These are phyloP conservation scores for Chrysosporium queenslandicum DNA, from an alignment of 2,329 filamentous ascomycete species.

Conservation along the genomic window DNA sequence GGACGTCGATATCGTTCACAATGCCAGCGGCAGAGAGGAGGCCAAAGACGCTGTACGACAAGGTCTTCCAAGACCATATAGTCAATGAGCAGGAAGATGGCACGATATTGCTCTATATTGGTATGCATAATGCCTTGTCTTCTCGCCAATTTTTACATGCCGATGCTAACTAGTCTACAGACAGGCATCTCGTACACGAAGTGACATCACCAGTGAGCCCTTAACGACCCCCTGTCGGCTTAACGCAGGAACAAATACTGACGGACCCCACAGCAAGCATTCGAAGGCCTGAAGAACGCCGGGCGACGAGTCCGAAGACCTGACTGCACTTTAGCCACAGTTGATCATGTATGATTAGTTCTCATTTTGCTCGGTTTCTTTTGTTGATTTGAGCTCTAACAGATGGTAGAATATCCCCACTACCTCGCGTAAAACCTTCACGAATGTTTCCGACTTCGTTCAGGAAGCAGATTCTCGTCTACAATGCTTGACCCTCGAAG, in stretches of 20 bases:
- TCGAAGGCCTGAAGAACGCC: conserved; percentile 87
- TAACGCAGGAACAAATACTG: background rate
- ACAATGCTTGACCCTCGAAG: conserved; percentile 91
- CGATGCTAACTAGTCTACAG: conserved; percentile 36
- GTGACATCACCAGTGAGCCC: conserved; percentile 81
- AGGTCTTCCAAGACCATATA: conserved; percentile 89
- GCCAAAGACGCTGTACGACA: conserved; percentile 88
- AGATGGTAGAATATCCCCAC: conserved; percentile 75
- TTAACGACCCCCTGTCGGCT: conserved; percentile 12
- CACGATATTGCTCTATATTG: conserved; percentile 86
- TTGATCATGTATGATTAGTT: conserved; percentile 64
- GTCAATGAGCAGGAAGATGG: conserved; percentile 93
- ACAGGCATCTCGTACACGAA: conserved; percentile 94
- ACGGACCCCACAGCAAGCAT: conserved; percentile 62
- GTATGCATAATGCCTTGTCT: conserved; percentile 41
- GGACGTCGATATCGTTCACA: conserved; percentile 24
- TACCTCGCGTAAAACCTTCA: conserved; percentile 78
- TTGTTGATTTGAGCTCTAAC: background rate
- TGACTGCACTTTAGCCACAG: conserved; percentile 92
- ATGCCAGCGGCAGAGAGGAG: conserved; percentile 67
- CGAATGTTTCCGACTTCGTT: conserved; percentile 88
- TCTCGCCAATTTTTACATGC: background rate
- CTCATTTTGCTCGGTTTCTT: background rate
- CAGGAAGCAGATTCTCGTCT: conserved; percentile 86
- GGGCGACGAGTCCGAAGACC: conserved; percentile 79